Conservation (phyloP, 202 grass and related monocot genomes). For the Saccharum hybrid region DNA sequence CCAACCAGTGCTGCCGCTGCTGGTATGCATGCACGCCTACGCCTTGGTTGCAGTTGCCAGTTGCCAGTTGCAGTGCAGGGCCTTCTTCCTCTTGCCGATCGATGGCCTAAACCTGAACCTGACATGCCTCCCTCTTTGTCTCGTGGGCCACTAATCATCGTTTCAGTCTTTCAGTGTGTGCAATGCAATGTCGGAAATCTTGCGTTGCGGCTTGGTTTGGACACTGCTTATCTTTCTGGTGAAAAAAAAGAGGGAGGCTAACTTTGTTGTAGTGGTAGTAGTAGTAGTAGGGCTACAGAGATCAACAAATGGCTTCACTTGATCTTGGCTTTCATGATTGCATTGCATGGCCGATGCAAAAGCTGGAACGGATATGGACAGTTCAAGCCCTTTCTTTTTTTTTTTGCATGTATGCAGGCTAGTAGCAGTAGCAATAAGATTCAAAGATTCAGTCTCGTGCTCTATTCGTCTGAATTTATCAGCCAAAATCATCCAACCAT, state of each 20-base stretch:
- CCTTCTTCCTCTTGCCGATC: neutral
- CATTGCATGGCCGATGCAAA: constrained; percentile 21
- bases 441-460: neutral
- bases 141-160: constrained; percentile 4
- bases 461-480: too few relatives aligned
- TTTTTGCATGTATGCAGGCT: constrained; percentile 9
- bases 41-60: neutral
- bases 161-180: neutral
- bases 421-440: neutral
- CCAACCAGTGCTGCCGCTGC: neutral
- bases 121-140: neutral
- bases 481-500: too few relatives aligned
- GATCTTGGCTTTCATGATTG: constrained; percentile 15
- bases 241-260: neutral
- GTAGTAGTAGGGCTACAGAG: too few relatives aligned
- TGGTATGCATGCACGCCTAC: neutral
- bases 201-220: neutral
- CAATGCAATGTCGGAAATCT: neutral
- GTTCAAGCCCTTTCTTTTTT: constrained; percentile 18
- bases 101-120: constrained; percentile 13
- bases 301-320: constrained; percentile 18
- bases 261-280: too few relatives aligned
- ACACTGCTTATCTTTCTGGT: neutral
- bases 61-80: neutral
- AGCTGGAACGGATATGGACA: neutral